Evolutionary conservation across 192 early-diverging fungal species (phyloP).

Genomic region (Rhizophagus prolifer): DNA sequence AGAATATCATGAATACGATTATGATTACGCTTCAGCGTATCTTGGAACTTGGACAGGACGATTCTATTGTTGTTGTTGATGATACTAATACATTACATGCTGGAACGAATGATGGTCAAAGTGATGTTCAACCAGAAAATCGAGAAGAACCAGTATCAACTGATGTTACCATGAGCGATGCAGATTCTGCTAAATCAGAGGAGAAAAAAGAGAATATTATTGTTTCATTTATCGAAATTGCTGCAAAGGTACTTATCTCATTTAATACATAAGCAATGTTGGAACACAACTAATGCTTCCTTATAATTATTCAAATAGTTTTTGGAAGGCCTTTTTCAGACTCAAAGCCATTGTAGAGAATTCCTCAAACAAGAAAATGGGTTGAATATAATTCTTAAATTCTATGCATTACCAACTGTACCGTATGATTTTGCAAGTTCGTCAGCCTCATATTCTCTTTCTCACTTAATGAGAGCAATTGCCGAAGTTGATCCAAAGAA

Average conservation of each 20-base stretch:
- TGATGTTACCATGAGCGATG: conserved; percentile 31
- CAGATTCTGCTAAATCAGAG: conserved; percentile 37
- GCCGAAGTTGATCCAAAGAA: conserved; percentile 62
- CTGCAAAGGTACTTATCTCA: conserved; percentile 52
- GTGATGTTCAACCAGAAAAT: conserved; percentile 30
- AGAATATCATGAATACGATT: conserved; percentile 67
- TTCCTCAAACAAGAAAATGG: conserved; percentile 66
- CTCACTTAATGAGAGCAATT: conserved; percentile 68
- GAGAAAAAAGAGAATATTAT: conserved; percentile 58
- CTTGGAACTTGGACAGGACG: conserved; percentile 55
- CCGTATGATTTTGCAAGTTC: conserved; percentile 74
- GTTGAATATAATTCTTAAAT: conserved; percentile 58
- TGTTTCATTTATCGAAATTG: conserved; percentile 63
- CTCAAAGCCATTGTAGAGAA: conserved; percentile 68
- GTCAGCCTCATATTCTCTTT: conserved; percentile 63
- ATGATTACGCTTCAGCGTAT: conserved; percentile 68
- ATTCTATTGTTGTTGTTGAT: conserved; percentile 34
- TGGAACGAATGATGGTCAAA: conserved; percentile 52
- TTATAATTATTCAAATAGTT: conserved; percentile 51
- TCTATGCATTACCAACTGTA: conserved; percentile 63
- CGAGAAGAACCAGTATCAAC: conserved; percentile 30
- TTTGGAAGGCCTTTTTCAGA: conserved; percentile 85
- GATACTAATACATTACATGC: conserved; percentile 47
- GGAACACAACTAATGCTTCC: background rate
- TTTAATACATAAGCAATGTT: background rate